Evolutionary conservation across 495 filamentous ascomycete genomes (phyloP), one percentile per base, ranked within the genome.

Genomic region (Platismatia glauca): DNA sequence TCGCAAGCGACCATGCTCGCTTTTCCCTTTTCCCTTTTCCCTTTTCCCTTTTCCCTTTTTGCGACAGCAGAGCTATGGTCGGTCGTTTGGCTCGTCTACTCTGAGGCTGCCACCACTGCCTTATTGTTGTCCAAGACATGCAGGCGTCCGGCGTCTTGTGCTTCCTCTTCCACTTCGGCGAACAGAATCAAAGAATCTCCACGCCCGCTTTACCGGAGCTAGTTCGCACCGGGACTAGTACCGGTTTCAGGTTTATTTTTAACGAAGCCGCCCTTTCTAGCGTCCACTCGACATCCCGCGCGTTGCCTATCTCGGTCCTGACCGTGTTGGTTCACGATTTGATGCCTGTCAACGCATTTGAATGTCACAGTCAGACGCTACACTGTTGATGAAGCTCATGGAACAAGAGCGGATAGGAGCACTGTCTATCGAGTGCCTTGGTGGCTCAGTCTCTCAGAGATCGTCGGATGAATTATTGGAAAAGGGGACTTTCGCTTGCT

Each of bases 171-270:
- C 31, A 22, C 50, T n/a, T 20, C 27, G 33, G 50, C 50, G 29
- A 53, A 33, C 50, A 33, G 50, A 53, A 53, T 52, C 27, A 53
- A 53, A 52, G 27, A 48, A 27, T 13, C 46, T 29, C 50, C 50
- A 33, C 18, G 5, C 8, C 3, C 0, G 5, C 33, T 18, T 12
- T 53, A 7, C 15, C 50, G 27, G 29, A 33, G 13, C 50, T 53
- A 53, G 27, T 33, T 33, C 50, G 7, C 29, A 22, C 15, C 6
- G 0, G 29, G 1, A 53, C 13, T 53, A 33, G 50, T n/a, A 0
- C 15, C 13, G 6, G 50, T 53, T 53, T 53, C 50, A 53, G 16
- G 6, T 33, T 53, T 53, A 53, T 53, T 53, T 53, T 33, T 53
- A 33, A 7, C 11, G 7, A 3, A 33, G 50, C 50, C 50, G 15